Conservation (phyloP, 192 early-diverging fungal genomes). For the Coemansia sp. region DNA sequence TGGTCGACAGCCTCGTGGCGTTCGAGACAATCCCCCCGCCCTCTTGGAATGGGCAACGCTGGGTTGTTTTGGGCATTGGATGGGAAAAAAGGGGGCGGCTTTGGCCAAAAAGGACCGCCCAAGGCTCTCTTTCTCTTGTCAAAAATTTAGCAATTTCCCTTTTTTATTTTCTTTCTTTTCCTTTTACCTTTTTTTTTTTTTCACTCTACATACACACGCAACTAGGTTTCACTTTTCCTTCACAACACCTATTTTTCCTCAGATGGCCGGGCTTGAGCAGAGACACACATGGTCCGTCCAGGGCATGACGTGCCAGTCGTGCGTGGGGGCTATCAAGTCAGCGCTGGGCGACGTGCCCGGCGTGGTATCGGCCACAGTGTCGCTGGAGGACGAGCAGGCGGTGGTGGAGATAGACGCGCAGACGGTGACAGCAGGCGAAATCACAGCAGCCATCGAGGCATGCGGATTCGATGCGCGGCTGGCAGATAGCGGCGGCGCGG, state of each 20-base stretch:
- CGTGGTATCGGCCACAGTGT: conserved; percentile 57
- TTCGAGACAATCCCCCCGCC: neutral
- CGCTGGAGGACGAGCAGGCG: conserved; percentile 59
- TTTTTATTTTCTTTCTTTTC: neutral
- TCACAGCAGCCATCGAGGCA: conserved; percentile 59
- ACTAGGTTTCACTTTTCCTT: neutral
- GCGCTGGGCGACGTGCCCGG: conserved; percentile 56
- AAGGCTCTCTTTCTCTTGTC: too few relatives aligned
- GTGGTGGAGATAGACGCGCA: conserved; percentile 23
- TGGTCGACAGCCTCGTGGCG: neutral
- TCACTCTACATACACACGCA: neutral
- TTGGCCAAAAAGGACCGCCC: neutral
- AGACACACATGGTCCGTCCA: conserved; percentile 32
- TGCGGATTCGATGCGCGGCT: conserved; percentile 59
- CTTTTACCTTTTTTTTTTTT: neutral
- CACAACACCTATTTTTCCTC: neutral
- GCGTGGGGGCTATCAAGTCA: conserved; percentile 70
- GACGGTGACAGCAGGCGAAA: neutral
- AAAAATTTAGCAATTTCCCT: neutral
- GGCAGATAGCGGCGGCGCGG: neutral
- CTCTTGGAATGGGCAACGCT: neutral
- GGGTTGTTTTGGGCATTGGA: neutral
- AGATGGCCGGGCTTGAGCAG: conserved; percentile 9
- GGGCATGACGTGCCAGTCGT: conserved; percentile 87
- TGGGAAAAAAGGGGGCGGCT: too few relatives aligned